Evolutionary conservation across 257 asterid genomes (phyloP), one percentile per base, ranked within the genome.

Genomic region (Leonotis leonurus): DNA sequence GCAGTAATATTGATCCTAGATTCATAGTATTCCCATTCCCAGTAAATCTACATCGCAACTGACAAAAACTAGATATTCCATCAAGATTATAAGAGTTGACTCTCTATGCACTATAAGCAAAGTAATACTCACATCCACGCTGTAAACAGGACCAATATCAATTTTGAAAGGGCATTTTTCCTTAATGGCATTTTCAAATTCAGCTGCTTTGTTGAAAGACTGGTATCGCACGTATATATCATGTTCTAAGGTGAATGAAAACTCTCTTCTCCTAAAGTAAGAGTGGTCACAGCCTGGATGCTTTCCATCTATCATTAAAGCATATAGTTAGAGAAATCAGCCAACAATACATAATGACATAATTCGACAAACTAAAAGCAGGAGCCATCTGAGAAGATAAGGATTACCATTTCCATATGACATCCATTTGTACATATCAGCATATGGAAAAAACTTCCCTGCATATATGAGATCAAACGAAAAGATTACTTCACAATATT

Each of bases 211-310:
- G 67, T 75, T 83, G 75, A 85, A 90, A 12, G 98, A 90, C 78
- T 85, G 96, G 71, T 74, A 90, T 59, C 95, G 85, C 74, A 85
- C 6, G 66, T 87, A 90, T 57, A 85, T 82, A 20, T 90, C 95
- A 75, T 85, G 83, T 16, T 84, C 95, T 73, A 86, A 72, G 3
- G 98, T 85, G 80, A 88, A 91, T 41, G 98, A 91, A 65, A 90
- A 83, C 69, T 87, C 98, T 69, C 98, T 85, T 26, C 95, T 73
- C 13, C 95, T 93, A 51, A 83, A 81, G 75, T 84, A 92, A 61
- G 99, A 92, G 20, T 73, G 81, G 68, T 89, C 97, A 72, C 99
- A 92, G 8, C 99, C 99, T 29, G 99, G 97, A 75, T 92, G 99
- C 66, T 82, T 92, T 66, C 97, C 96, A 75, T 92, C 97, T 92